Percentiles rank a stretch among this genome's conserved stretches.
Evolutionary conservation across 306 rosid genomes (phyloP).

Genomic region (Glycine tomentella): DNA sequence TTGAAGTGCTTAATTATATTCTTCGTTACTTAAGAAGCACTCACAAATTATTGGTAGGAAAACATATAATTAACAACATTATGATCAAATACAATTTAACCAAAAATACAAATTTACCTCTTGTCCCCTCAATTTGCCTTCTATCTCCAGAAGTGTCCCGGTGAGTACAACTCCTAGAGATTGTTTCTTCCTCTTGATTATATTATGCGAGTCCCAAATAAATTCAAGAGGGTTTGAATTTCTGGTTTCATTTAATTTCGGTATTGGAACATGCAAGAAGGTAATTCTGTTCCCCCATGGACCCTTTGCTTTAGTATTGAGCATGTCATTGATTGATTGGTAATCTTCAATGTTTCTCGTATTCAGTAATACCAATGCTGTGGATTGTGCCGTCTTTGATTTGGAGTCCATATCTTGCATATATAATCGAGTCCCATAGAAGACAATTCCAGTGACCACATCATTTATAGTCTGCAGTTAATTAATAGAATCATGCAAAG

Average conservation of each 20-base stretch:
- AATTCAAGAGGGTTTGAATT: conserved; percentile 57
- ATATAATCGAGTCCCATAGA: conserved; percentile 59
- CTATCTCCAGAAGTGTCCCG: conserved; percentile 49
- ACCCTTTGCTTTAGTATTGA: conserved; percentile 48
- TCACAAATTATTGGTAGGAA: conserved; percentile 1
- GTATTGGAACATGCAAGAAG: conserved; percentile 60
- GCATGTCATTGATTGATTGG: conserved; percentile 61
- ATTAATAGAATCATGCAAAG: not conserved
- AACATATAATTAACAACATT: not conserved
- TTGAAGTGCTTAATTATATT: not conserved
- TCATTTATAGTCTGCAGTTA: conserved; percentile 63
- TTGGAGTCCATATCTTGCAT: conserved; percentile 55
- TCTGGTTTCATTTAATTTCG: conserved; percentile 45
- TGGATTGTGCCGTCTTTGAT: conserved; percentile 54
- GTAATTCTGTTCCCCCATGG: conserved; percentile 68
- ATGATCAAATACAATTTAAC: not conserved
- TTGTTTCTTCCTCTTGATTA: conserved; percentile 59
- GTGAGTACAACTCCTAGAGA: conserved; percentile 54
- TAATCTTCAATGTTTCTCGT: conserved; percentile 63
- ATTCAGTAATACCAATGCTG: conserved; percentile 64
- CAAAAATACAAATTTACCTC: conserved; percentile 50
- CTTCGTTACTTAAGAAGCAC: not conserved
- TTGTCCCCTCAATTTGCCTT: conserved; percentile 58
- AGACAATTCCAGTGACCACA: conserved; percentile 57
- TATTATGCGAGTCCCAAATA: conserved; percentile 52